Conservation (phyloP, 768 basidiomycete species). For the Collybia nuda region DNA sequence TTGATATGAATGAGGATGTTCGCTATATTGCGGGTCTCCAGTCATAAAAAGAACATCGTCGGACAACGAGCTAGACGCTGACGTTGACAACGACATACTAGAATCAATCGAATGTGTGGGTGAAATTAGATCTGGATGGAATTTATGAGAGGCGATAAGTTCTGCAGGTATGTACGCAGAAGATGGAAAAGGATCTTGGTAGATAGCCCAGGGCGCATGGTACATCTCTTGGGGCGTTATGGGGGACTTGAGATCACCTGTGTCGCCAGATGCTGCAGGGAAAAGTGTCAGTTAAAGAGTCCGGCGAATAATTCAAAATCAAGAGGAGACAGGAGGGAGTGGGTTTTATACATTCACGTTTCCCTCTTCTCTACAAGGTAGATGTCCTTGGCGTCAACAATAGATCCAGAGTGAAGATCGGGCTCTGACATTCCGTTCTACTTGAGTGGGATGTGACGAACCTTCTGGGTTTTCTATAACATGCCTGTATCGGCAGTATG, state of each 20-base stretch:
- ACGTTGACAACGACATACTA: conserved; percentile 11
- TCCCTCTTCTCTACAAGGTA: not conserved
- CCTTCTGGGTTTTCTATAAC: conserved; percentile 13
- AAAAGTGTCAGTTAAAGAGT: no score
- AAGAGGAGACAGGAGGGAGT: not conserved
- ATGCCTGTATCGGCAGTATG: conserved; percentile 38
- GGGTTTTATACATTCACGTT: no score
- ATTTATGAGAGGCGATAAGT: conserved; percentile 3
- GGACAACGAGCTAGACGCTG: conserved; percentile 18
- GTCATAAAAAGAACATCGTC: conserved; percentile 32
- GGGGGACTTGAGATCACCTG: no score
- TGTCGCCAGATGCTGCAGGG: no score
- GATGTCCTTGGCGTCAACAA: not conserved
- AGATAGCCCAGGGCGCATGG: conserved; percentile 2
- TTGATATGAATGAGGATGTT: conserved; percentile 39
- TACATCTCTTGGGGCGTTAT: no score
- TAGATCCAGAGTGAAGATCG: not conserved
- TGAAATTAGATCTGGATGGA: conserved; percentile 10
- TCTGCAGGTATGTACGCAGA: conserved; percentile 8
- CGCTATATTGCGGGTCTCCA: conserved; percentile 39
- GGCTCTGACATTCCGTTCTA: not conserved
- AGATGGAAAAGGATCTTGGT: conserved; percentile 3
- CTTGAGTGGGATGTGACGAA: conserved; percentile 3
- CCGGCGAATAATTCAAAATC: no score
- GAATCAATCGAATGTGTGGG: conserved; percentile 10